These are phyloP conservation scores for Candida koratica DNA, from an alignment of 805 yeast species.

Conservation along the genomic window DNA sequence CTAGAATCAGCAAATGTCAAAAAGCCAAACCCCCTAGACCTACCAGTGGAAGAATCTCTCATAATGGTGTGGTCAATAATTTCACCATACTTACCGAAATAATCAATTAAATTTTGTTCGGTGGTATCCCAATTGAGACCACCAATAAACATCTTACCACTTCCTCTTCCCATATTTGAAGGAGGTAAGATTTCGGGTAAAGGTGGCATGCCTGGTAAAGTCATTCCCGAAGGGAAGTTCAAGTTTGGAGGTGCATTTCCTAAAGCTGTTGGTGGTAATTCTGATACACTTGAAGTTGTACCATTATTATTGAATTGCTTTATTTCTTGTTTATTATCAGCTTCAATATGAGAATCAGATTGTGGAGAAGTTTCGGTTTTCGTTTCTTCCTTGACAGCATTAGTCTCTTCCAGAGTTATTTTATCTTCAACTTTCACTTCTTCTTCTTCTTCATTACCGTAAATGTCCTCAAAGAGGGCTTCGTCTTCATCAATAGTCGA, in stretches of 20 bases:
- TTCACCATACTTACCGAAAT: conserved; percentile 85
- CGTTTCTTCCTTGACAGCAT: conserved; percentile 1
- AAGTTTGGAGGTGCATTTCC: conserved; percentile 2
- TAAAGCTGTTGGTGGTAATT: conserved; percentile 1
- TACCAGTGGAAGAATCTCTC: conserved; percentile 84
- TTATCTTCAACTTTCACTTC: conserved; percentile 11
- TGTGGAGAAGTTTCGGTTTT: background rate
- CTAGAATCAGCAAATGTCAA: conserved; percentile 78
- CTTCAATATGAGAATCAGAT: conserved; percentile 5
- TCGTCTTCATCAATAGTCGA: conserved; percentile 80
- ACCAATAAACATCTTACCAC: conserved; percentile 92
- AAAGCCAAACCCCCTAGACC: conserved; percentile 94
- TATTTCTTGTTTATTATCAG: conserved; percentile 2
- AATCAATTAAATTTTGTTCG: conserved; percentile 77
- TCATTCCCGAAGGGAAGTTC: conserved; percentile 14
- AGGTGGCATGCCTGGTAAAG: conserved; percentile 15
- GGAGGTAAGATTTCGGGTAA: conserved; percentile 16
- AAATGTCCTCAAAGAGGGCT: conserved; percentile 89
- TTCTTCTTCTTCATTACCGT: conserved; percentile 25
- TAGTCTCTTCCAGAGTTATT: conserved; percentile 10
- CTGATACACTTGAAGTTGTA: conserved; percentile 1
- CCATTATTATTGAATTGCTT: conserved; percentile 3
- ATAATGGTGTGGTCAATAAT: conserved; percentile 85
- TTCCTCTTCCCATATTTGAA: conserved; percentile 48
- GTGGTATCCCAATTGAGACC: conserved; percentile 98